phyloP scores from a whole-genome alignment of 805 yeast genomes.

The Lachancea sp. region DNA sequence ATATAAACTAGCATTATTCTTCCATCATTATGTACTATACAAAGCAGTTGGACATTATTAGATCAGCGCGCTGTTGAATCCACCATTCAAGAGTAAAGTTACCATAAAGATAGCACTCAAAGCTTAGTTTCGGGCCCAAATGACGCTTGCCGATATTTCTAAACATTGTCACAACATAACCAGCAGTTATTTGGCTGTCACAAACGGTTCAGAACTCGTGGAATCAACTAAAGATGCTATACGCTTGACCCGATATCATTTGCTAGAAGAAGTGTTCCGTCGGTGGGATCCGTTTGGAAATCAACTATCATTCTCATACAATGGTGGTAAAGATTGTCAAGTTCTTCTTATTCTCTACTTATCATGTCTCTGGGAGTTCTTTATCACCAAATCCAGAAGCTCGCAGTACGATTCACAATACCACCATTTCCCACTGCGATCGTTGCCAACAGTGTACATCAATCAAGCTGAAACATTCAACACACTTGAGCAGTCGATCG shows the following conservation, averaged over 20 bases:
- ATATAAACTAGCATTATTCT: conserved; percentile 1
- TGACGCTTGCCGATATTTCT: conserved; percentile 16
- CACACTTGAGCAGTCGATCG: conserved; percentile 62
- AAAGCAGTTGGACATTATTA: neutral
- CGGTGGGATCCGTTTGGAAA: conserved; percentile 31
- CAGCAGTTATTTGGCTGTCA: conserved; percentile 18
- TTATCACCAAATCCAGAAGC: conserved; percentile 12
- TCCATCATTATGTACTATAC: conserved; percentile 4
- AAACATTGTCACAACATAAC: conserved; percentile 25
- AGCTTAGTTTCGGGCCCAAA: neutral
- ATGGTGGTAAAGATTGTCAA: conserved; percentile 96
- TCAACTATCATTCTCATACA: conserved; percentile 74
- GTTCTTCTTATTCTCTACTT: conserved; percentile 75
- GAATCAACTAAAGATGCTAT: conserved; percentile 28
- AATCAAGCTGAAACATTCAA: conserved; percentile 68
- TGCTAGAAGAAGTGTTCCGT: conserved; percentile 24
- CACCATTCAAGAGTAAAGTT: neutral
- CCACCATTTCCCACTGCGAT: conserved; percentile 21
- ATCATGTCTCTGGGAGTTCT: conserved; percentile 42
- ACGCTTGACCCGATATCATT: conserved; percentile 15
- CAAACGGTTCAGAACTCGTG: conserved; percentile 13
- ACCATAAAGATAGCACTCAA: neutral
- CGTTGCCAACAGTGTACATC: conserved; percentile 56
- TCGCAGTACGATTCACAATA: conserved; percentile 22
- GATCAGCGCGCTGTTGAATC: neutral